phyloP scores from a whole-genome alignment of 2,329 filamentous ascomycete species.

The Lecanoromycetidae sp. region DNA sequence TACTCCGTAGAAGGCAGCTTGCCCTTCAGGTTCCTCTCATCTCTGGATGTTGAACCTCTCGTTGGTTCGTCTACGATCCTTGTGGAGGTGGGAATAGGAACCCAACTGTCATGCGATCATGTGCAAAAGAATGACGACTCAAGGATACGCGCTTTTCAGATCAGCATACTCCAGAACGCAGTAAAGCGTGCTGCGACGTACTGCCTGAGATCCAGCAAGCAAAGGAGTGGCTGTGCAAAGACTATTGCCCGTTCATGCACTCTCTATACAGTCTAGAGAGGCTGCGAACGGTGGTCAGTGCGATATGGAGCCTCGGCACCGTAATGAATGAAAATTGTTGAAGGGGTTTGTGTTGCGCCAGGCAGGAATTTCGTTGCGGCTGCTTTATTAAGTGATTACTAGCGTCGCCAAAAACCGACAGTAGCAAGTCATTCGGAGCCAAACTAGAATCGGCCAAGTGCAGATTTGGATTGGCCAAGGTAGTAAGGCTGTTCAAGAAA shows the following conservation, averaged over 20 bases:
- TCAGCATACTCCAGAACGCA: constrained; percentile 15
- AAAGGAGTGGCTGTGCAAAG: constrained; percentile 15
- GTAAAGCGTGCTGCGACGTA: constrained; percentile 11
- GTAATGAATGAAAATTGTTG: not conserved
- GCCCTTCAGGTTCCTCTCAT: constrained; percentile 4
- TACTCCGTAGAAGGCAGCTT: too few relatives aligned
- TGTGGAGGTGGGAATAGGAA: not conserved
- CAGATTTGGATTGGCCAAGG: too few relatives aligned
- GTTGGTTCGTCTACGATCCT: too few relatives aligned
- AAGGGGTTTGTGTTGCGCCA: not conserved
- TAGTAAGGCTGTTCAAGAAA: too few relatives aligned
- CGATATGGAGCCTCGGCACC: not conserved
- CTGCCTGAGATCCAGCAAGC: constrained; percentile 11
- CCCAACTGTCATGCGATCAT: not conserved
- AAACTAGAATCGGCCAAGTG: too few relatives aligned
- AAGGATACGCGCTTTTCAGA: constrained; percentile 4
- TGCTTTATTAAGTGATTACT: not conserved
- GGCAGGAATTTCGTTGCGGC: not conserved
- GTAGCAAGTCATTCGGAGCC: too few relatives aligned
- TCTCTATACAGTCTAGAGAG: constrained; percentile 10
- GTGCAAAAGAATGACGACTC: constrained; percentile 10
- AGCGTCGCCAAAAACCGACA: too few relatives aligned
- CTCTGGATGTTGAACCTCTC: not conserved
- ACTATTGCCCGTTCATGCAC: constrained; percentile 12
- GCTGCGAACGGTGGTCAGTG: constrained; percentile 10